Conservation (phyloP, 176 grass and related monocot genomes). For the Lolium rigidum region DNA sequence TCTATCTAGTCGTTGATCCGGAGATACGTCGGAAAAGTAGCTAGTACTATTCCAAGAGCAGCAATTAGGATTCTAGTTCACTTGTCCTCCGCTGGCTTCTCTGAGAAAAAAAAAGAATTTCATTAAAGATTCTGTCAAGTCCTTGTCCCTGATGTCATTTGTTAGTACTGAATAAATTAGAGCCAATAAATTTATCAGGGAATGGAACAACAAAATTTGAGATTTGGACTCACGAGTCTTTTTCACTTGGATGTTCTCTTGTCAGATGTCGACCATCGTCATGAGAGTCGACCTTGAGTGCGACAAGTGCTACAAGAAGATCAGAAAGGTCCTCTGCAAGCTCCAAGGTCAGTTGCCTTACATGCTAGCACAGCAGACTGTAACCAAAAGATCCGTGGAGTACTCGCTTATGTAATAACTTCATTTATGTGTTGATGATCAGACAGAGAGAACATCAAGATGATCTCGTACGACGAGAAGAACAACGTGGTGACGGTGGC, state of each 20-base stretch:
- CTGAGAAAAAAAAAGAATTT: background rate
- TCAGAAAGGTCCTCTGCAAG: slow-evolving; percentile 83
- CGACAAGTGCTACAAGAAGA: slow-evolving; percentile 79
- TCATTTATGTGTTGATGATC: background rate
- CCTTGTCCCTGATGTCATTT: background rate
- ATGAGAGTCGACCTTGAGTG: slow-evolving; percentile 79
- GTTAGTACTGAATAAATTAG: background rate
- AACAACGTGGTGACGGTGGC: slow-evolving; percentile 63
- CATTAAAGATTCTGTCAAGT: background rate
- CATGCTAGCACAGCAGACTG: background rate
- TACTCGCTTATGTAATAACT: background rate
- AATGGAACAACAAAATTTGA: background rate
- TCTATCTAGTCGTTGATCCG: background rate
- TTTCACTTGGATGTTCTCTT: background rate
- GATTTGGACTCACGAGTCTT: background rate
- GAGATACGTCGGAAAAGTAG: slow-evolving; percentile 7
- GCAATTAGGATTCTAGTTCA: background rate
- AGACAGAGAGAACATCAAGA: slow-evolving; percentile 66
- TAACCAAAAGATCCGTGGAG: background rate
- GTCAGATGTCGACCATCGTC: slow-evolving; percentile 67
- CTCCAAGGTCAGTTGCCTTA: slow-evolving; percentile 63
- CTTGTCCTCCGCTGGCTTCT: background rate
- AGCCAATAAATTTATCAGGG: background rate
- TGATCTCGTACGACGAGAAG: slow-evolving; percentile 75
- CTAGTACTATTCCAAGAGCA: background rate